Evolutionary conservation across 139 green algal species (phyloP).

Genomic region (Prasinococcaceae sp.): DNA sequence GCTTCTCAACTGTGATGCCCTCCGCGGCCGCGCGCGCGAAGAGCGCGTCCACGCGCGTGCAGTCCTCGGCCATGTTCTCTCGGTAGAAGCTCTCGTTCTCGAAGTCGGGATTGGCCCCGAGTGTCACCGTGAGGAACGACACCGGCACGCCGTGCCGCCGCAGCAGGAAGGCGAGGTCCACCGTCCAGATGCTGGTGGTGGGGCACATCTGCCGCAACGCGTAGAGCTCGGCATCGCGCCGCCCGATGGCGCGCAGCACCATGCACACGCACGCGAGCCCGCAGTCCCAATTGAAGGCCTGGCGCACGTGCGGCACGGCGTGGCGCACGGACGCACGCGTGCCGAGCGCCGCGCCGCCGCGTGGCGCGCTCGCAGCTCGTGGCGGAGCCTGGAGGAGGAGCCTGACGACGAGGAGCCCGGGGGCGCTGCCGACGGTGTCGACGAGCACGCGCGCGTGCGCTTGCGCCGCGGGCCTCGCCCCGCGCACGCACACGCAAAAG

Average conservation of each 20-base stretch:
- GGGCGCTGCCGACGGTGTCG: too few relatives aligned
- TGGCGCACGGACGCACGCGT: background rate
- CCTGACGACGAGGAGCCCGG: too few relatives aligned
- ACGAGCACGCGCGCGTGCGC: too few relatives aligned
- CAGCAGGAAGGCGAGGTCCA: constrained; percentile 79
- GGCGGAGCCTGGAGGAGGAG: too few relatives aligned
- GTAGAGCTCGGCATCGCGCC: constrained; percentile 26
- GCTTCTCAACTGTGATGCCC: constrained; percentile 40
- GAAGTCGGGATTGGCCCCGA: constrained; percentile 70
- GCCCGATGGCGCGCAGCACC: constrained; percentile 42
- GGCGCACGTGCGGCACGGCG: constrained; percentile 41
- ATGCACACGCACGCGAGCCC: constrained; percentile 79
- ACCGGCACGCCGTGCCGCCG: constrained; percentile 44
- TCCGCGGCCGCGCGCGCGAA: constrained; percentile 37
- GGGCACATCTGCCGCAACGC: constrained; percentile 38
- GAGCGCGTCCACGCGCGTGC: constrained; percentile 47
- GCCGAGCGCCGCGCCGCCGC: too few relatives aligned
- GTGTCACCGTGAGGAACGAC: constrained; percentile 48
- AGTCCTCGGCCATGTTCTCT: constrained; percentile 53
- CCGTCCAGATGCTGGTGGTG: constrained; percentile 72
- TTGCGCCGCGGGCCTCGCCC: too few relatives aligned
- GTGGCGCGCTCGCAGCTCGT: too few relatives aligned
- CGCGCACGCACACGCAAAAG: too few relatives aligned
- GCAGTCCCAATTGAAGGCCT: constrained; percentile 69
- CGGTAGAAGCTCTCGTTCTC: constrained; percentile 67